Evolutionary conservation across 2,329 filamentous ascomycete species (phyloP), one percentile per base, ranked within the genome.

Genomic region (Sphaerulina vaccinii): DNA sequence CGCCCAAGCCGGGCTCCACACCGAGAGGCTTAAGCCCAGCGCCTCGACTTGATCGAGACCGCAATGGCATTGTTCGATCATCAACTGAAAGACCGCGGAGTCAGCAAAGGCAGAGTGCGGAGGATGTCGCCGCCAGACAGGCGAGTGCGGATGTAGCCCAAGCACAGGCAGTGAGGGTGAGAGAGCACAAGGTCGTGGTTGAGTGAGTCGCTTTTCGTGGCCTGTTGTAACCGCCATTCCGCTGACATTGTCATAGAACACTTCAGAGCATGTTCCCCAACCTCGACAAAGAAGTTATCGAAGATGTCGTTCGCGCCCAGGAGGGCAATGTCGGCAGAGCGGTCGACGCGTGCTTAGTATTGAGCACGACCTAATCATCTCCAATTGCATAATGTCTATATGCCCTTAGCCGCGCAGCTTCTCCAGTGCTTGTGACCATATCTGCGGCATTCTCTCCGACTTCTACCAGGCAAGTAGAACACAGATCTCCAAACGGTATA

Each of bases 221-320:
- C 23, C 15, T 33, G n/a, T 47, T 35, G 32, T 24, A 18, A 38
- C 18, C 9, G 13, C 10, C 16, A 18, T 38, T 19, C 21, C 27
- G 35, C 52, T 59, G 27, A 57, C 39, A 24, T n/a, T 10, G 7
- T 9, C 5, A 38, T 49, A 77, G 74, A 72, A 97, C 93, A 29
- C 74, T 99, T 51, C 85, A 89, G 41, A 87, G 90, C 62, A 99
- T 99, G 93, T 99, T 99, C 69, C 93, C 93, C 1, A 90, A 95
- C 66, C 76, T 99, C 44, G 93, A 99, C 70, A 83, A 84, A 64
- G 95, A 99, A 42, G 81, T 99, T 32, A 97, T 99, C 67, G 91
- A 91, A 64, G 93, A 99, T 73, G 93, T 99, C 35, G 93, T 99
- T 21, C 85, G 92, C 69, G 84, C 95, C 75, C 96, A 99, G 73